These are phyloP conservation scores for Ceratocystis eucalypticola DNA, from an alignment of 2,329 filamentous ascomycete species.

Conservation along the genomic window DNA sequence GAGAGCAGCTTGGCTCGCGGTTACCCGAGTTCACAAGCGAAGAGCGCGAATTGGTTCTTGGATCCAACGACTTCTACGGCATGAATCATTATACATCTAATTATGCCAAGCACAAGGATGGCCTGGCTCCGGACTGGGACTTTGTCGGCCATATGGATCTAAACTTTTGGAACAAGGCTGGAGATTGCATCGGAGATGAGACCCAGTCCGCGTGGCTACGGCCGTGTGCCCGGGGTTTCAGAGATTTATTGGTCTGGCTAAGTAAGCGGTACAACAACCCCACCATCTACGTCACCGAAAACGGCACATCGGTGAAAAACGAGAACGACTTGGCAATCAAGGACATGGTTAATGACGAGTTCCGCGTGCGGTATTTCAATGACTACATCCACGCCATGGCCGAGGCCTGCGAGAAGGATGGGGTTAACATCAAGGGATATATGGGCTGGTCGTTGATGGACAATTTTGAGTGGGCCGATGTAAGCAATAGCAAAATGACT, in stretches of 20 bases:
- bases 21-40: conserved; percentile 62
- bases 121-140: conserved; percentile 49
- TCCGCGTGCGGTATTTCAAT: conserved; percentile 66
- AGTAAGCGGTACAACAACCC: conserved; percentile 63
- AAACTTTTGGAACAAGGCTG: conserved; percentile 55
- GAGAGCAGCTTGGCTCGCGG: conserved; percentile 62
- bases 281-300: conserved; percentile 78
- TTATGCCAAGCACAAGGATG: conserved; percentile 62
- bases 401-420: conserved; percentile 54
- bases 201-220: conserved; percentile 73
- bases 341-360: conserved; percentile 65
- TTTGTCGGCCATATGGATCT: conserved; percentile 63
- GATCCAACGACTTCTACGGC: conserved; percentile 87
- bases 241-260: conserved; percentile 62
- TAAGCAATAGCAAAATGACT: not conserved
- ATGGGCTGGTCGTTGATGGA: conserved; percentile 83
- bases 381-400: conserved; percentile 67
- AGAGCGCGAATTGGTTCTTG: conserved; percentile 59
- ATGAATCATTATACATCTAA: conserved; percentile 92
- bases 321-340: conserved; percentile 64
- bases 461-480: conserved; percentile 84
- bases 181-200: conserved; percentile 63
- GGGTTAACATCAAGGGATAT: conserved; percentile 67
- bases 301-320: conserved; percentile 70
- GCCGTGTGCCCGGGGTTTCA: conserved; percentile 62